Base-by-base conservation (phyloP, 306 rosid species). In the Ammopiptanthus mongolicus region DNA sequence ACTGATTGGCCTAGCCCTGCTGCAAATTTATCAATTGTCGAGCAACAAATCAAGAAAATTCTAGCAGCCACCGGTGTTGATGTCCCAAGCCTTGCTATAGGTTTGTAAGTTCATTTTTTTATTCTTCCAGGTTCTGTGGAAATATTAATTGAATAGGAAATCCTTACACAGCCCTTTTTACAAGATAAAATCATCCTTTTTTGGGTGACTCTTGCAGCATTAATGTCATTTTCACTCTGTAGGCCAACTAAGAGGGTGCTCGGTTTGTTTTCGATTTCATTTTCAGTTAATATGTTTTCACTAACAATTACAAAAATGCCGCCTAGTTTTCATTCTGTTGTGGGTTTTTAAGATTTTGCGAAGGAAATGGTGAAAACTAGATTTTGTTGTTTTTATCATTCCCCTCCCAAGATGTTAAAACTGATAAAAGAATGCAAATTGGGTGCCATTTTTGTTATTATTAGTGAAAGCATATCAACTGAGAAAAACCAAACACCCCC, bases 1-100 rank as follows among this genome's bases (percentile, higher is more conserved):
- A 85, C 97, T 28, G 99, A 95, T 81, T 95, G 99, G 99, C 99
- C 99, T 3, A 95, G 97, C 78, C 99, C 97, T 50, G 97, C 97
- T 41, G 97, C 94, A 68, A 95, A 92, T 86, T 84, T 95, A 69
- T 81, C 88, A 25, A 77, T 84, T 69, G 97, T 92, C 8, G 99
- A 95, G 83, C 97, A 90, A 80, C 98, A 95, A 80, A 90, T 95
- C 71, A 92, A 87, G 80, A 89, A 89, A 84, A 90, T 92, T 77
- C 77, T 95, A 62, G 99, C 97, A 22, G 89, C 97, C 56, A 95
- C 99, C 5, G 99, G 99, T 31, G 99, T 95, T 78, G 88, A 87
- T 80, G 84, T 92, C 83, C 99, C 98, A 51, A 95, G 99, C 87
- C 92, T 95, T 57, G 88, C 89, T 72, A 74, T 90, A 90, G 99